Evolutionary conservation across 2,329 filamentous ascomycete species (phyloP).

Genomic region (Fusarium palustre): DNA sequence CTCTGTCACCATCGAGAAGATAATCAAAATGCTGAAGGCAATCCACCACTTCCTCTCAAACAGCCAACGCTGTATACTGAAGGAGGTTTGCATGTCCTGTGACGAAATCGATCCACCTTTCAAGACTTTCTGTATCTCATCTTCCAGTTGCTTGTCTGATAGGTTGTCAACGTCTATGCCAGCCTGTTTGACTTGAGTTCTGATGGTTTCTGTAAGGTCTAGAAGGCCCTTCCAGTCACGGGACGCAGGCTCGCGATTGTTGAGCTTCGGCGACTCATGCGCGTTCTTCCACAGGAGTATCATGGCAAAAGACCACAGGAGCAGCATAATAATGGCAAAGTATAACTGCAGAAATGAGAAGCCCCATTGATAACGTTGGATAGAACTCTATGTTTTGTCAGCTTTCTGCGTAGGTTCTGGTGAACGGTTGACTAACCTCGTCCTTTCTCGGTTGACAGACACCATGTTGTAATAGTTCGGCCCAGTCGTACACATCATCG

Average conservation of each 20-base stretch:
- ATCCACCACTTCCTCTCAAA: background rate
- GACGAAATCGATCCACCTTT: slow-evolving; percentile 1
- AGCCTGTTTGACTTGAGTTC: background rate
- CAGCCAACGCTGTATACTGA: background rate
- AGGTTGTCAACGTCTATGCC: background rate
- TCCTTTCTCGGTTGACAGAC: slow-evolving; percentile 12
- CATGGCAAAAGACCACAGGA: background rate
- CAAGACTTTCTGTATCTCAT: background rate
- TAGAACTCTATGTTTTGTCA: accelerated
- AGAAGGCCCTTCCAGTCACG: slow-evolving; percentile 11
- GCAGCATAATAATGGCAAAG: background rate
- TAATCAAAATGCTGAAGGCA: accelerated
- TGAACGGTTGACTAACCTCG: accelerated
- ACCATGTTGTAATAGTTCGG: background rate
- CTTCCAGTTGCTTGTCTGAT: background rate
- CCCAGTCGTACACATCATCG: background rate
- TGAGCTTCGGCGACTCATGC: background rate
- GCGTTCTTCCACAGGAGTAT: background rate
- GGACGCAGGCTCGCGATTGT: background rate
- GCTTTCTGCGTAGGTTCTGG: accelerated
- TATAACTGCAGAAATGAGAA: slow-evolving; percentile 27
- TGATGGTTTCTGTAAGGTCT: background rate
- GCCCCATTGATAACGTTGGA: slow-evolving; percentile 10
- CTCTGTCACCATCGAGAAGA: too few relatives aligned
- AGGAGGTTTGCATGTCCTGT: background rate